Percentiles rank a stretch among this genome's conserved stretches.
Evolutionary conservation across 2,329 filamentous ascomycete species (phyloP).

Genomic region (Xylariaceae sp.): DNA sequence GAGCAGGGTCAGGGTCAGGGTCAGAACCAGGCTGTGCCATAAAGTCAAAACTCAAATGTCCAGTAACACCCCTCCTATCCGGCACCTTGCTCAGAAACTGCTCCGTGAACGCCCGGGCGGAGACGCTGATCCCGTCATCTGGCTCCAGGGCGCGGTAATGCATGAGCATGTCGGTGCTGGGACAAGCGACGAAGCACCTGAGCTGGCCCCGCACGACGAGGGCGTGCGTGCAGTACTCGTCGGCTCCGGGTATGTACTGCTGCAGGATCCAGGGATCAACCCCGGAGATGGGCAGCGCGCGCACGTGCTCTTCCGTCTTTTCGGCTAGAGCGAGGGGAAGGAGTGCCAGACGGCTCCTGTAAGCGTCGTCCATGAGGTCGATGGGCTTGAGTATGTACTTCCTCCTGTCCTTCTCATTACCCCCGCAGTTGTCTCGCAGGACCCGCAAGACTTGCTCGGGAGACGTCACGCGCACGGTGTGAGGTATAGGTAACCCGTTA

Average conservation of each 20-base stretch:
- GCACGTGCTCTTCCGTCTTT: constrained; percentile 51
- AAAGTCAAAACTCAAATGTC: constrained; percentile 69
- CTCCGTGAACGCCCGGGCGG: constrained; percentile 62
- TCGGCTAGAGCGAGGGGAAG: constrained; percentile 50
- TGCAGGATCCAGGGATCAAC: constrained; percentile 61
- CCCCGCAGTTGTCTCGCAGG: constrained; percentile 6
- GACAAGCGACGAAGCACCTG: constrained; percentile 61
- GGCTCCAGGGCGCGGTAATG: constrained; percentile 57
- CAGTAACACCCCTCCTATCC: constrained; percentile 46
- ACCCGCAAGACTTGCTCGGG: constrained; percentile 47
- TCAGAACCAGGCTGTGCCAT: constrained; percentile 50
- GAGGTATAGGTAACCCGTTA: constrained; percentile 49
- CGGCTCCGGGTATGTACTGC: constrained; percentile 54
- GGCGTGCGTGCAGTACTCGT: constrained; percentile 67
- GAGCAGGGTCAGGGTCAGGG: too few species aligned
- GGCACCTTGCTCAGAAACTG: constrained; percentile 47
- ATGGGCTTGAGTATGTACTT: constrained; percentile 63
- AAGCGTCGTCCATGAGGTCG: constrained; percentile 51
- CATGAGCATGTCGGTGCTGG: constrained; percentile 57
- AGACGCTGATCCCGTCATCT: constrained; percentile 47
- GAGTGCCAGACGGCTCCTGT: constrained; percentile 57
- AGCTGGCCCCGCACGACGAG: constrained; percentile 61
- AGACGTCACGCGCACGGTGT: constrained; percentile 48
- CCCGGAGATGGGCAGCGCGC: constrained; percentile 46
- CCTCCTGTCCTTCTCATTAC: not conserved